Conservation (phyloP, 352 stramenopile genomes). For the Elongisporangium anandrum region DNA sequence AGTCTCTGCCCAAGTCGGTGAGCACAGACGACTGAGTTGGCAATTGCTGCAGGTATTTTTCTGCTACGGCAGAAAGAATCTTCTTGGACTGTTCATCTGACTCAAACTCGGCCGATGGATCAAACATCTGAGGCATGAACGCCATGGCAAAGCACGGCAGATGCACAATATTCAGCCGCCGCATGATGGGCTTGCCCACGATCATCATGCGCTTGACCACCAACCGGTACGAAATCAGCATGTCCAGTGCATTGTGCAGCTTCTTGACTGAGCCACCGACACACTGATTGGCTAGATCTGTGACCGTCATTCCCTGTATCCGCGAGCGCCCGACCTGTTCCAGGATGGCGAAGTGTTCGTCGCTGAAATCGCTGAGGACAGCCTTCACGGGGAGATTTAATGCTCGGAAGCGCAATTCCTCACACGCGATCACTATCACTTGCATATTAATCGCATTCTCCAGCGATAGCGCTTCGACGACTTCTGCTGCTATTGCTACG, state of each 20-base stretch:
- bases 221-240: constrained; percentile 68
- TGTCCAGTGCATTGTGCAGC: constrained; percentile 74
- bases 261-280: constrained; percentile 50
- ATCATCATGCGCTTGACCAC: constrained; percentile 86
- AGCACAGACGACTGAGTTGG: constrained; percentile 62
- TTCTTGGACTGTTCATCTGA: constrained; percentile 79
- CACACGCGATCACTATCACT: constrained; percentile 49
- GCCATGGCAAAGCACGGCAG: constrained; percentile 58
- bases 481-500: neutral
- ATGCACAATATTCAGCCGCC: constrained; percentile 77
- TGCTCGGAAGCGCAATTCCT: constrained; percentile 59
- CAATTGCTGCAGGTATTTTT: constrained; percentile 56
- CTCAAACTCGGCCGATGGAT: constrained; percentile 68
- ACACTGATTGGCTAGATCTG: constrained; percentile 30
- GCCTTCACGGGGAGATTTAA: constrained; percentile 62
- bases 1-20: constrained; percentile 61
- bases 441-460: constrained; percentile 5
- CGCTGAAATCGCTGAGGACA: constrained; percentile 56
- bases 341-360: constrained; percentile 60
- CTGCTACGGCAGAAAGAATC: constrained; percentile 45
- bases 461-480: neutral
- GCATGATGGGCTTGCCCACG: constrained; percentile 47
- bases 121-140: constrained; percentile 65
- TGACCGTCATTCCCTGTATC: constrained; percentile 51
- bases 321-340: constrained; percentile 53